These are phyloP conservation scores for Dipteronia dyeriana DNA, from an alignment of 345 rosid genomes.

Conservation along the genomic window DNA sequence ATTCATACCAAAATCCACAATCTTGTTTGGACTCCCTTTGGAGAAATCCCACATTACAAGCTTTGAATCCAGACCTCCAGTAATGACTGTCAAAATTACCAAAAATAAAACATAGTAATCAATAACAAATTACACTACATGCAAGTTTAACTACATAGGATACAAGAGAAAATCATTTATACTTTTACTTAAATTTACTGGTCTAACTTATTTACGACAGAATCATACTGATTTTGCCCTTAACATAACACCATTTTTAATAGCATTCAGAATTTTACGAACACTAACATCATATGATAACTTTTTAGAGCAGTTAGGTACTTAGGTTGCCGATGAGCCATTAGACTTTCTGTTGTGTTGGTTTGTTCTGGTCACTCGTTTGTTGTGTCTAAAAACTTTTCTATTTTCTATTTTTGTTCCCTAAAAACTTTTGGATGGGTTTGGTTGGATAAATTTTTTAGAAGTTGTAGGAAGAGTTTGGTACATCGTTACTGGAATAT, in stretches of 20 bases:
- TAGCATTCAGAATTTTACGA: constrained; percentile 7
- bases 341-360: too few relatives aligned
- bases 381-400: too few relatives aligned
- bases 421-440: too few relatives aligned
- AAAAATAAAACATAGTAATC: neutral
- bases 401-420: too few relatives aligned
- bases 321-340: too few relatives aligned
- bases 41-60: constrained; percentile 94
- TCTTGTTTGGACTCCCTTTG: constrained; percentile 67
- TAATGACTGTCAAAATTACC: constrained; percentile 49
- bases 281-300: neutral
- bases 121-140: neutral
- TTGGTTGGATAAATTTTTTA: neutral
- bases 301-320: neutral
- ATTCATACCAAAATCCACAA: constrained; percentile 68
- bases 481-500: neutral
- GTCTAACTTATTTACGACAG: neutral
- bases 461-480: neutral
- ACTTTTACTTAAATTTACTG: neutral
- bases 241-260: neutral
- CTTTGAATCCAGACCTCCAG: constrained; percentile 93
- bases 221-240: neutral
- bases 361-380: too few relatives aligned
- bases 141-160: constrained; percentile 9
- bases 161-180: neutral